Evolutionary conservation across 768 basidiomycete genomes (phyloP), one percentile per base, ranked within the genome.

Genomic region (Psilocybe azurescens): DNA sequence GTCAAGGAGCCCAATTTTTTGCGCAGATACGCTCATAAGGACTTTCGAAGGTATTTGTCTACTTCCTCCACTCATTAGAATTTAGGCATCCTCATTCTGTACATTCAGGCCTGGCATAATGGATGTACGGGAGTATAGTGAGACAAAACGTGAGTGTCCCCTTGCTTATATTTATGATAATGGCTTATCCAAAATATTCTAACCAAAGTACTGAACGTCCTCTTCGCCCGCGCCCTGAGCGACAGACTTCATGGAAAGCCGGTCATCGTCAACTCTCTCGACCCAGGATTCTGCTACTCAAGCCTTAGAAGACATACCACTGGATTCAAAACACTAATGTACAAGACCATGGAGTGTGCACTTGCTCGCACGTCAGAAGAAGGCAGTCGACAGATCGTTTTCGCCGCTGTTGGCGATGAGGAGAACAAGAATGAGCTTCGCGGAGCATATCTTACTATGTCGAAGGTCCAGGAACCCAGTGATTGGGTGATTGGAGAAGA

Each of bases 281-380:
- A 77, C 51, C 83, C 82, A n/a, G 81, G 81, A 4, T 80, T 73
- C 62, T 82, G 80, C 66, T 53, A 69, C 47, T 80, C 79, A 8
- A 73, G 76, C n/a, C 65, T 83, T 5, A 67, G 69, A 0, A 64
- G 72, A 7, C 59, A 67, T 3, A 29, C 75, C 1, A 63, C 56
- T 3, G 70, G 67, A 2, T 3, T 73, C 14, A 24, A 46, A 38
- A 53, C 65, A 7, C 24, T 64, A 20, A 9, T 75, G 3, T 56
- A 63, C 36, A 56, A 65, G 60, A 7, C 76, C 10, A 64, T 78
- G 65, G 73, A 78, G 47, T 67, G 58, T 5, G 11, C 72, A 1
- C n/a, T 84, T 0, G 80, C 77, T 1, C 70, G 71, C 8, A 70
- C 79, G 0, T 64, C 78, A 0, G 80, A 83, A 53, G 68, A 74